Evolutionary conservation across 805 yeast genomes (phyloP).

Genomic region (Wickerhamiella musiphila): DNA sequence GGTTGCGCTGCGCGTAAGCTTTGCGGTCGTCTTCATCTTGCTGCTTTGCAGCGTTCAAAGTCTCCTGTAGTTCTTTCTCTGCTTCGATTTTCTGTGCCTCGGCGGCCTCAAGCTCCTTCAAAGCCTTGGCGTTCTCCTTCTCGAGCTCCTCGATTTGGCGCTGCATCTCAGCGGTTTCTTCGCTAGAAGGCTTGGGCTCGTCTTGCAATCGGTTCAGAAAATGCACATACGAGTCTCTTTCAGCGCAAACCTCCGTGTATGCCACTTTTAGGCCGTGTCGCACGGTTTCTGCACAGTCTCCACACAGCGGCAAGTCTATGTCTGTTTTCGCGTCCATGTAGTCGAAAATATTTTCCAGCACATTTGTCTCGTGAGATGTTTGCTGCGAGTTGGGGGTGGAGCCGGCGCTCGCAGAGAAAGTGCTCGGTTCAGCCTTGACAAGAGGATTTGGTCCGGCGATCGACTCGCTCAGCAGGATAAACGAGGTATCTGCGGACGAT

Average conservation of each 20-base stretch:
- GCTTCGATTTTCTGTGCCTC: conserved; percentile 21
- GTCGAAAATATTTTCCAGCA: conserved; percentile 47
- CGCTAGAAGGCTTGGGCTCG: conserved; percentile 30
- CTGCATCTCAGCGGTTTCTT: conserved; percentile 30
- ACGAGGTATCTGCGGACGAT: conserved; percentile 13
- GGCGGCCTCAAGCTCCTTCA: conserved; percentile 23
- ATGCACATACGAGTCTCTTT: conserved; percentile 59
- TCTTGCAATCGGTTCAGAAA: conserved; percentile 54
- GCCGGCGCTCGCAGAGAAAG: conserved; percentile 3
- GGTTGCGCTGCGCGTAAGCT: conserved; percentile 34
- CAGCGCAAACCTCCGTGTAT: conserved; percentile 56
- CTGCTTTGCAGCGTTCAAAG: conserved; percentile 21
- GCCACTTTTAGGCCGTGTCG: conserved; percentile 46
- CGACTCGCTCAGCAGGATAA: conserved; percentile 14
- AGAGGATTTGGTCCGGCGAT: conserved; percentile 14
- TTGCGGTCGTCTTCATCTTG: conserved; percentile 28
- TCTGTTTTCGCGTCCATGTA: conserved; percentile 55
- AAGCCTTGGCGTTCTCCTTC: conserved; percentile 20
- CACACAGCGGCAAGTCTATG: conserved; percentile 74
- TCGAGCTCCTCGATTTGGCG: conserved; percentile 32
- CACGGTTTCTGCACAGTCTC: conserved; percentile 59
- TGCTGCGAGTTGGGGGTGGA: neutral
- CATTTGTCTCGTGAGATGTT: conserved; percentile 9
- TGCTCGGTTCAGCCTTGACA: conserved; percentile 3
- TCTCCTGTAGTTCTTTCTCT: conserved; percentile 27